Conservation (phyloP, 805 yeast species). For the Saccharomycopsis sp. region DNA sequence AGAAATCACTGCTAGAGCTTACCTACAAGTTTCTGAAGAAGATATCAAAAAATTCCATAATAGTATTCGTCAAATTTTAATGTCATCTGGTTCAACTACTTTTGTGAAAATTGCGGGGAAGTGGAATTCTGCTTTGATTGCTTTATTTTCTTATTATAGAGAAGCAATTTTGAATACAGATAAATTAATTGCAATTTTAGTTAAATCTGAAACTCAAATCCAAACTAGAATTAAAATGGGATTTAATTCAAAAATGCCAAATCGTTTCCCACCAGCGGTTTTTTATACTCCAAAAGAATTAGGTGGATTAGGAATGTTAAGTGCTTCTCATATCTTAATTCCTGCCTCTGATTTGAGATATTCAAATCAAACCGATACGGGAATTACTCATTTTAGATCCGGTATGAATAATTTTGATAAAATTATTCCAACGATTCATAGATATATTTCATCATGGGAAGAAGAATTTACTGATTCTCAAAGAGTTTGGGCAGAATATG, state of each 20-base stretch:
- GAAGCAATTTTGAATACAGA: slow-evolving; percentile 89
- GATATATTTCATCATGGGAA: slow-evolving; percentile 95
- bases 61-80: slow-evolving; percentile 76
- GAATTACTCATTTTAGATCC: slow-evolving; percentile 86
- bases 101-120: slow-evolving; percentile 89
- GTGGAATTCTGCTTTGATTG: slow-evolving; percentile 88
- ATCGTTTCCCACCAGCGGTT: slow-evolving; percentile 97
- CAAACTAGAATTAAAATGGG: slow-evolving; percentile 95
- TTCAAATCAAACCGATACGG: slow-evolving; percentile 90
- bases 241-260: slow-evolving; percentile 95
- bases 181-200: slow-evolving; percentile 65
- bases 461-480: slow-evolving; percentile 90
- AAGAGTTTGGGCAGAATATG: slow-evolving; percentile 96
- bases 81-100: slow-evolving; percentile 94
- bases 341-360: slow-evolving; percentile 88
- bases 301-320: slow-evolving; percentile 96
- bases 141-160: slow-evolving; percentile 81
- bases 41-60: slow-evolving; percentile 75
- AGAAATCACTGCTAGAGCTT: slow-evolving; percentile 85
- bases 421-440: slow-evolving; percentile 83
- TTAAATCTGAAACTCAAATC: slow-evolving; percentile 83
- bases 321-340: slow-evolving; percentile 91
- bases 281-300: slow-evolving; percentile 95
- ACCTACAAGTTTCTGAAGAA: slow-evolving; percentile 67
- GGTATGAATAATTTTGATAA: slow-evolving; percentile 82